These are phyloP conservation scores for Mycena vitilis DNA, from an alignment of 768 basidiomycete species.

Conservation along the genomic window DNA sequence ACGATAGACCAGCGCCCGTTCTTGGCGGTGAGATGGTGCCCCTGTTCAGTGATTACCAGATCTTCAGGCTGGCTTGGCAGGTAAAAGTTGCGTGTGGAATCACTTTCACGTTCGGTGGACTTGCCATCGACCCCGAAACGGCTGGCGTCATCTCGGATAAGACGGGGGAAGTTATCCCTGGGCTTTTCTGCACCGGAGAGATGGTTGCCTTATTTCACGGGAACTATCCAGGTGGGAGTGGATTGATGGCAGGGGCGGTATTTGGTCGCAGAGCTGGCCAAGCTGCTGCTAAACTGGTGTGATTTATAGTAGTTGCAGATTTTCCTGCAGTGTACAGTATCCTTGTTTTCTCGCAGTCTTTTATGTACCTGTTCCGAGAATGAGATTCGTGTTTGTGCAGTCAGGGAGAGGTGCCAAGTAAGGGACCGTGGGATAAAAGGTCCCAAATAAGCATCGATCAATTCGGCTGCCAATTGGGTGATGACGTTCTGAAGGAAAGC, in stretches of 20 bases:
- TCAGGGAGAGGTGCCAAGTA: too few species aligned
- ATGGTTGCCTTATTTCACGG: constrained; percentile 66
- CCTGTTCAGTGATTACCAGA: too few species aligned
- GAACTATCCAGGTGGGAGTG: constrained; percentile 80
- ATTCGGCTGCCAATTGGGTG: too few species aligned
- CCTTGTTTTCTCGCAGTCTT: too few species aligned
- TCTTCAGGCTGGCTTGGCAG: constrained; percentile 7
- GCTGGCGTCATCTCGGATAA: constrained; percentile 60
- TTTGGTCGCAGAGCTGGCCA: constrained; percentile 59
- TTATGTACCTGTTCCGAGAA: too few species aligned
- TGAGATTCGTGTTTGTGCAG: too few species aligned
- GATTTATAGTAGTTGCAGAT: background rate
- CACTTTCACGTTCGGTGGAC: constrained; percentile 80
- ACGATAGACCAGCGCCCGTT: constrained; percentile 64
- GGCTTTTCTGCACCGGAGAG: constrained; percentile 76
- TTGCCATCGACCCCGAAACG: constrained; percentile 67
- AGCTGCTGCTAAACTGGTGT: constrained; percentile 12
- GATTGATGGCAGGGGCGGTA: constrained; percentile 72
- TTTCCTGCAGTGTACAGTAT: background rate
- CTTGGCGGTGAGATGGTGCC: constrained; percentile 53
- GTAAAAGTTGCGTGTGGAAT: constrained; percentile 76
- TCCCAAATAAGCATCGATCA: too few species aligned
- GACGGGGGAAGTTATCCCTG: constrained; percentile 56
- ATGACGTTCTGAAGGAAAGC: too few species aligned
- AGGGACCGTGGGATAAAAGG: too few species aligned